Evolutionary conservation across 108 stramenopile genomes (phyloP).

Genomic region (Mediolabrus comicus): DNA sequence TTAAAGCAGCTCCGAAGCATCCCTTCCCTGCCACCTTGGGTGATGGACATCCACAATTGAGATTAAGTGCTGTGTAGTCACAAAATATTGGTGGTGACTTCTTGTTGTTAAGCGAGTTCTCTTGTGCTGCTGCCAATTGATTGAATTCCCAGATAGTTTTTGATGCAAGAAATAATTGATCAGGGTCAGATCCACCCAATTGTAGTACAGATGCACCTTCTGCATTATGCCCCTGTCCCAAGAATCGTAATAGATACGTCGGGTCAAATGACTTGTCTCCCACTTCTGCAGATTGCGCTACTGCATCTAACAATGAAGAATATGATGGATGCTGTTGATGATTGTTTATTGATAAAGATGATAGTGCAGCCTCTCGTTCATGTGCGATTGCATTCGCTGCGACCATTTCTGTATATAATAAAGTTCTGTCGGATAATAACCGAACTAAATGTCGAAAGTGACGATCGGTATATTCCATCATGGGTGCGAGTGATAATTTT

Average conservation of each 20-base stretch:
- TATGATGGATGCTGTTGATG: not conserved
- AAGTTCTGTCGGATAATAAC: slow-evolving; percentile 76
- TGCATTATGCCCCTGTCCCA: slow-evolving; percentile 46
- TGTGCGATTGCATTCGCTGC: slow-evolving; percentile 87
- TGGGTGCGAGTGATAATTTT: slow-evolving; percentile 90
- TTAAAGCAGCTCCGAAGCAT: slow-evolving; percentile 97
- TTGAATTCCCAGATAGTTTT: slow-evolving; percentile 69
- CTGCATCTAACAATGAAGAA: not conserved
- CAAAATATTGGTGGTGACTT: slow-evolving; percentile 53
- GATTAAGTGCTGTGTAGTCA: slow-evolving; percentile 95
- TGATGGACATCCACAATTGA: slow-evolving; percentile 99
- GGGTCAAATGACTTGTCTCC: slow-evolving; percentile 17
- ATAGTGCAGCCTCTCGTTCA: slow-evolving; percentile 34
- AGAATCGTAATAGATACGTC: slow-evolving; percentile 27
- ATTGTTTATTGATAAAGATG: not conserved
- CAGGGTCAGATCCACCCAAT: slow-evolving; percentile 93
- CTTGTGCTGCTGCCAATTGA: slow-evolving; percentile 37
- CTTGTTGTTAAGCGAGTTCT: not conserved
- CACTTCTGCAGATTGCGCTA: not conserved
- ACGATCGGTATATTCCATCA: slow-evolving; percentile 99
- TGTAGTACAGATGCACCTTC: slow-evolving; percentile 92
- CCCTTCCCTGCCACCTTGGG: slow-evolving; percentile 96
- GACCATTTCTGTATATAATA: slow-evolving; percentile 99
- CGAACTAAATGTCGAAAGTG: slow-evolving; percentile 92
- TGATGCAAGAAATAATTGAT: slow-evolving; percentile 71